These are phyloP conservation scores for Incumbomyces lentus DNA, from an alignment of 2,329 filamentous ascomycete species.

Conservation along the genomic window DNA sequence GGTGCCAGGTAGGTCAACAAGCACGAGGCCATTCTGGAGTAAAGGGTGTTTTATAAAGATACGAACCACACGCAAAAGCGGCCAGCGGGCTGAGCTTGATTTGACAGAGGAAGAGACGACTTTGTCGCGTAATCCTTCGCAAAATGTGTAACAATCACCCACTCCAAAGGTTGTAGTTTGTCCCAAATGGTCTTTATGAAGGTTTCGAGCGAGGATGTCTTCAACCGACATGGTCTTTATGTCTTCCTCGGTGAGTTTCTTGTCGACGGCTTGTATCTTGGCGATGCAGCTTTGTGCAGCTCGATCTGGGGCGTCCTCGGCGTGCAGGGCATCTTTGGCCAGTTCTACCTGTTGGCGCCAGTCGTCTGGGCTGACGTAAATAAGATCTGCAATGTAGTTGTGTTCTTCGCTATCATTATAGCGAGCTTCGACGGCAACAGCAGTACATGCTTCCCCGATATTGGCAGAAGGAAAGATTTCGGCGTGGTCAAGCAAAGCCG, in stretches of 20 bases:
- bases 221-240: constrained; percentile 29
- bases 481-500: constrained; percentile 53
- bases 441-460: constrained; percentile 53
- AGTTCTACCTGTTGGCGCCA: too few species aligned
- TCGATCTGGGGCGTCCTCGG: constrained; percentile 18
- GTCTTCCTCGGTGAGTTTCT: constrained; percentile 31
- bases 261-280: constrained; percentile 33
- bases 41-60: constrained; percentile 42
- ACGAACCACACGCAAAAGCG: constrained; percentile 34
- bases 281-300: constrained; percentile 24
- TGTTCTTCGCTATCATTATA: constrained; percentile 40
- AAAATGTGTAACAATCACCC: constrained; percentile 29
- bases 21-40: constrained; percentile 43
- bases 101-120: constrained; percentile 40
- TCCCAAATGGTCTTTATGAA: constrained; percentile 34
- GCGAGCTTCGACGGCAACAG: constrained; percentile 50
- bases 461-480: constrained; percentile 43
- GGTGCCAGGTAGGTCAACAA: constrained; percentile 51
- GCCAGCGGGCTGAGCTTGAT: constrained; percentile 35
- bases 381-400: constrained; percentile 46
- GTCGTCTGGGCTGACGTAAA: constrained; percentile 40
- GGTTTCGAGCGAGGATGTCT: constrained; percentile 33
- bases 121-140: constrained; percentile 37
- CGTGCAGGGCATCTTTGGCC: too few species aligned
- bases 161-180: constrained; percentile 32